Conservation (phyloP, 805 yeast genomes). For the Yarrowia sp. region DNA sequence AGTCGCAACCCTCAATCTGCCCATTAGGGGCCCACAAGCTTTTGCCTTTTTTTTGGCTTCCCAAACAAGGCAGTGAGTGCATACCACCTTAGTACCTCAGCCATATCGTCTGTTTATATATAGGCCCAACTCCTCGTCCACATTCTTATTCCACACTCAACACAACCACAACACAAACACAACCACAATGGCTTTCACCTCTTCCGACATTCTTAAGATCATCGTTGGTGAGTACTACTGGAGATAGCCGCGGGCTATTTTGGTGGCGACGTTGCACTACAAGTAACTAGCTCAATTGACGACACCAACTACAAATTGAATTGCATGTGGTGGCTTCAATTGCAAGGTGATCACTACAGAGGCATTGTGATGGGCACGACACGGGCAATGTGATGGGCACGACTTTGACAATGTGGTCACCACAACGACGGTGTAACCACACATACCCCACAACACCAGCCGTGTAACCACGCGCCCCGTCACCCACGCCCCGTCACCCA, state of each 20-base stretch:
- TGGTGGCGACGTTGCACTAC: constrained; percentile 6
- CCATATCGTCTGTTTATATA: constrained; percentile 29
- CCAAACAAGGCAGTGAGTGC: constrained; percentile 35
- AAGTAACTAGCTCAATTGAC: no score
- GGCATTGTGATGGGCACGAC: background rate
- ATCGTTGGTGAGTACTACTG: constrained; percentile 51
- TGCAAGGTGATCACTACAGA: no score
- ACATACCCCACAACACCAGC: background rate
- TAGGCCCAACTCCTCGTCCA: background rate
- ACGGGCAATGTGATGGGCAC: background rate
- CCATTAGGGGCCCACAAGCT: constrained; percentile 11
- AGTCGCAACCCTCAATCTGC: constrained; percentile 27
- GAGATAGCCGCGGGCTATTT: background rate
- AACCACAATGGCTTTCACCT: constrained; percentile 57
- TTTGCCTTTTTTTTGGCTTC: constrained; percentile 9
- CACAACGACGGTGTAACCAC: background rate
- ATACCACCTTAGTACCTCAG: constrained; percentile 32
- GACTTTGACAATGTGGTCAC: background rate
- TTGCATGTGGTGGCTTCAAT: no score
- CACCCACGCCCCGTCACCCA: background rate
- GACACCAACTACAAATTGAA: no score
- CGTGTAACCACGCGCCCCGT: background rate
- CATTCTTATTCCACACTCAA: background rate
- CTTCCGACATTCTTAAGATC: constrained; percentile 61
- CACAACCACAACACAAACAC: background rate